Conservation (phyloP, 768 basidiomycete species). For the Boletus sp. region DNA sequence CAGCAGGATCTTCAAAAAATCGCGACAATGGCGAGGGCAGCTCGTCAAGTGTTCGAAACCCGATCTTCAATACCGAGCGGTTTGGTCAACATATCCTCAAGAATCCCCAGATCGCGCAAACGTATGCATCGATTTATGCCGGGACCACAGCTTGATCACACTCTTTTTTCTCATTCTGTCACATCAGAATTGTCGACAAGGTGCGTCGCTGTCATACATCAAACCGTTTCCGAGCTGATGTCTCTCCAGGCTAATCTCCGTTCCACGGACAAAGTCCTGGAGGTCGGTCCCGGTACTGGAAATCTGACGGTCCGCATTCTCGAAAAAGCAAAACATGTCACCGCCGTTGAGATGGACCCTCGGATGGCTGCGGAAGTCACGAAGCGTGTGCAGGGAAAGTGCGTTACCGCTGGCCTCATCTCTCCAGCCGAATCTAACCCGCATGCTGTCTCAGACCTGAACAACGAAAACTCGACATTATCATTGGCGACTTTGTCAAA, state of each 20-base stretch:
- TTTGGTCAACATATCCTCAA: conserved; percentile 99
- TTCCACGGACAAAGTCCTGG: conserved; percentile 93
- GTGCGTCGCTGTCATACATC: conserved; percentile 25
- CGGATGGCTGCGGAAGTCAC: conserved; percentile 98
- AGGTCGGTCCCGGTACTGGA: conserved; percentile 97
- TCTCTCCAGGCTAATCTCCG: conserved; percentile 73
- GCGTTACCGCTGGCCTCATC: conserved; percentile 42
- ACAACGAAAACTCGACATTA: conserved; percentile 90
- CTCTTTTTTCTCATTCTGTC: not conserved
- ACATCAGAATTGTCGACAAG: conserved; percentile 58
- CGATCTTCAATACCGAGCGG: conserved; percentile 90
- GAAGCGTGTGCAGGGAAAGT: conserved; percentile 98
- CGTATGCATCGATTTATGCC: conserved; percentile 47
- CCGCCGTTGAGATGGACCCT: conserved; percentile 97
- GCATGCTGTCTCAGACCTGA: conserved; percentile 61
- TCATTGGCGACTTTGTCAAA: conserved; percentile 98
- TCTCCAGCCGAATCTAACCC: not conserved
- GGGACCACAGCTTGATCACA: conserved; percentile 11
- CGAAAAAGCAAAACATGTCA: conserved; percentile 88
- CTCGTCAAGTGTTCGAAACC: conserved; percentile 59
- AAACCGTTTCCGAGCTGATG: conserved; percentile 1
- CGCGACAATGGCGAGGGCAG: conserved; percentile 39
- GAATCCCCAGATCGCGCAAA: conserved; percentile 87
- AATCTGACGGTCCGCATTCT: conserved; percentile 93
- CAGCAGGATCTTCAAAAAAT: conserved; percentile 32